phyloP scores from a whole-genome alignment of 805 yeast species.

The Ogataea populi-albae region DNA sequence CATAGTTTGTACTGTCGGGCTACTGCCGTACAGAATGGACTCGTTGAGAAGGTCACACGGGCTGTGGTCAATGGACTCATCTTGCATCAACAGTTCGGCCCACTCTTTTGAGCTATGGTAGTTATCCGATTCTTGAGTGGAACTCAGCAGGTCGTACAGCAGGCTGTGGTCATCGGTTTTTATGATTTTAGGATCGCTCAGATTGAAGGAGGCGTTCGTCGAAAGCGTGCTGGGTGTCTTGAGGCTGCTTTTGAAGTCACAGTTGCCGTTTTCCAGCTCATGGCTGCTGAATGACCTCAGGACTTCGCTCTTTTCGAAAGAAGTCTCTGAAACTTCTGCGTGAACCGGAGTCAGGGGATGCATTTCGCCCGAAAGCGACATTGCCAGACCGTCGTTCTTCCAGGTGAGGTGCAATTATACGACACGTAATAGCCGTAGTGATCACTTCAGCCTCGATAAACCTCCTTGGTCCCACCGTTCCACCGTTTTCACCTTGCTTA shows the following conservation, averaged over 20 bases:
- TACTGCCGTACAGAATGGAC: constrained; percentile 11
- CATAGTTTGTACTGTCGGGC: constrained; percentile 19
- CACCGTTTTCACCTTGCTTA: not conserved
- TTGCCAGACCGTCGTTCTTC: too few species aligned
- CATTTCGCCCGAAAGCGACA: too few species aligned
- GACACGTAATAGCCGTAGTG: too few species aligned
- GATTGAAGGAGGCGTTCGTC: constrained; percentile 5
- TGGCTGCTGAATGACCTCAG: not conserved
- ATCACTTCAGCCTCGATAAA: too few species aligned
- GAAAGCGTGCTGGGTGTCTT: constrained; percentile 4
- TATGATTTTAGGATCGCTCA: not conserved
- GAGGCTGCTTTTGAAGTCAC: constrained; percentile 2
- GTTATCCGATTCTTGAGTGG: constrained; percentile 11
- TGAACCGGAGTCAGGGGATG: constrained; percentile 1
- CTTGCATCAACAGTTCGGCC: constrained; percentile 18
- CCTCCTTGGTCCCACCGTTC: too few species aligned
- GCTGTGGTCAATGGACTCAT: constrained; percentile 9
- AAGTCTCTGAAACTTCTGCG: not conserved
- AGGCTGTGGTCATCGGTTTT: constrained; percentile 13
- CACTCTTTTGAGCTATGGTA: constrained; percentile 17
- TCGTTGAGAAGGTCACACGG: constrained; percentile 13
- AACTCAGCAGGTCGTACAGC: constrained; percentile 13
- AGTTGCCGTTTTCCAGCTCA: too few species aligned
- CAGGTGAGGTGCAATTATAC: too few species aligned
- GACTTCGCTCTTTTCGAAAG: not conserved